Evolutionary conservation across 2,329 filamentous ascomycete species (phyloP).

Genomic region (Pyrenophora tritici-repentis): DNA sequence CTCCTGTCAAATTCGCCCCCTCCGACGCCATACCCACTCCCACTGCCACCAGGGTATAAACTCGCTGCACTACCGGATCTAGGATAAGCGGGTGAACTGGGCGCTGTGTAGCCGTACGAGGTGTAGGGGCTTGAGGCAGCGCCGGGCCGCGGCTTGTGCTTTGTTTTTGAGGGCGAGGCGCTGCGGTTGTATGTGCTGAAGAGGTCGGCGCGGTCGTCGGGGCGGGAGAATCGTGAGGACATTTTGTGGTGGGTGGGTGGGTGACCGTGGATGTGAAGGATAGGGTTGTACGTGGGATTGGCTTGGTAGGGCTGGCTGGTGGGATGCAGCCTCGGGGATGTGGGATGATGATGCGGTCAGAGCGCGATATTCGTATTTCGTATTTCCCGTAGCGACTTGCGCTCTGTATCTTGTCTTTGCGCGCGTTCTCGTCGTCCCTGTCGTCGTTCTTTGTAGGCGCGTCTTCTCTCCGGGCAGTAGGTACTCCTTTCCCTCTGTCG

Average conservation of each 20-base stretch:
- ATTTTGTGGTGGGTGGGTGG: conserved; percentile 8
- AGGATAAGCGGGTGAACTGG: conserved; percentile 8
- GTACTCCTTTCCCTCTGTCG: too few species aligned
- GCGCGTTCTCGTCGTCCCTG: too few species aligned
- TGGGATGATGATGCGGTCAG: too few species aligned
- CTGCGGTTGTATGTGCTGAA: conserved; percentile 48
- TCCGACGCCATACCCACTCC: conserved; percentile 11
- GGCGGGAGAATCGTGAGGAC: conserved; percentile 38
- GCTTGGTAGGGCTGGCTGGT: neutral
- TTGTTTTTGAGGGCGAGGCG: conserved; percentile 46
- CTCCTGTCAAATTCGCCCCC: neutral
- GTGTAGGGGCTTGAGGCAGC: conserved; percentile 21
- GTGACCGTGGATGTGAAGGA: too few species aligned
- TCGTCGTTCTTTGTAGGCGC: too few species aligned
- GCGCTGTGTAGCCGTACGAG: conserved; percentile 31
- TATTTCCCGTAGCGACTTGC: too few species aligned
- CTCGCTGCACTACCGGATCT: conserved; percentile 26
- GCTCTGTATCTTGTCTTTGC: too few species aligned
- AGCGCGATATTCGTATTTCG: too few species aligned
- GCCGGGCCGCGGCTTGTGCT: conserved; percentile 26
- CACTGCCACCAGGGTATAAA: conserved; percentile 16
- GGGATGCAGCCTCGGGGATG: neutral
- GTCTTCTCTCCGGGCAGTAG: too few species aligned
- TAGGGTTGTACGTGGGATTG: neutral
- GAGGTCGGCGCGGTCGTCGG: conserved; percentile 44